Base-by-base conservation (phyloP, 2,329 filamentous ascomycete genomes). In the Paecilomyces formosus region DNA sequence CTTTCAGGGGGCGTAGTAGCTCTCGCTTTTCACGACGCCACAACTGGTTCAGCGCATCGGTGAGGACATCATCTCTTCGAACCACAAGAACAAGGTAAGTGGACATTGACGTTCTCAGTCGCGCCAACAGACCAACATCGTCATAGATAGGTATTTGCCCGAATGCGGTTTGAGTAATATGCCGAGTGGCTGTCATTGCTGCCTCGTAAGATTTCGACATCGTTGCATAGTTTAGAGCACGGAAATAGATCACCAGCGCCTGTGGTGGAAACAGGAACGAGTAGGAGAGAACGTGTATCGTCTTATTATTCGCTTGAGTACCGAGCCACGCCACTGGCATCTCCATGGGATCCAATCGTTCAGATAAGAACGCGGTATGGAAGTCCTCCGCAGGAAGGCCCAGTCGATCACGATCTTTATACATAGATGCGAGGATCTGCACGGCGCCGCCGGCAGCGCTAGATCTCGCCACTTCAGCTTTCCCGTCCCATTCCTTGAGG, bases 21-120 rank as follows among this genome's bases (percentile, higher is more conserved):
- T 97, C 91, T 35, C 89, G 82, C 67, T 86, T 85, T 72, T 97
- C 88, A 35, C 92, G 84, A 57, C 90, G 85, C 90, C 93, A 97
- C 1, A 99, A 79, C 69, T 97, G 91, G 71, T 97, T 87, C 61
- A 97, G 88, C 0, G 89, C 83, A 78, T 96, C 86, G 58, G 82
- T 72, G 22, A 95, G 76, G 22, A 92, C 79, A 67, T 87, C 79
- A 50, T 88, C 76, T 63, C 90, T 79, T 58, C 88, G 76, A 61
- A 93, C 82, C 58, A 88, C 79, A 55, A 93, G 76, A 55, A 93
- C 80, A 54, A 93, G 75, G 62, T 88, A 93, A 56, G 84, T 88
- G 1, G 85, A 83, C 55, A 87, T 86, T 0, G 88, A 85, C 6
- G 83, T 85, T 61, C 82, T 83, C 58, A 93, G 73, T 39, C 86